Evolutionary conservation across 164 flowering plant species (phyloP), one percentile per base, ranked within the genome.

Genomic region (Magnolia officinalis): DNA sequence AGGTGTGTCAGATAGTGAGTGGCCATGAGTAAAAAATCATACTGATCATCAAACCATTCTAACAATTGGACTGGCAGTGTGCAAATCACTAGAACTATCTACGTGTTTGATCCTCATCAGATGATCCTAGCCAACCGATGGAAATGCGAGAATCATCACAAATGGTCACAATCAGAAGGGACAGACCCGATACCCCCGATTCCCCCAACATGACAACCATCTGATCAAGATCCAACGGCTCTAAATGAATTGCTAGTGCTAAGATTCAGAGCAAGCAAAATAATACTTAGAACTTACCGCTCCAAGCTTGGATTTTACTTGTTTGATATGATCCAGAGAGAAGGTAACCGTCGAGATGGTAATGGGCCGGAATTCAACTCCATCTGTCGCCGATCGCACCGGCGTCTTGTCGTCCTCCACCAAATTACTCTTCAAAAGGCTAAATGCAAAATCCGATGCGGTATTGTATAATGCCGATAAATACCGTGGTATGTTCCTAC

Each of bases 281-380:
- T 59, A 13, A 19, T 37, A 4, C 8, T 18, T 23, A 18, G 21
- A 16, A 51, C 85, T 79, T 87, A 91, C 93, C 86, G 73, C 89
- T 71, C 84, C 83, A 72, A 88, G 84, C 66, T 82, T 86, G 80
- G 55, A 9, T 82, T 87, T 89, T 24, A 89, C 86, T 64, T 84
- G 79, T 69, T 83, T 84, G 77, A 91, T 82, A 3, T 78, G 81
- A 23, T 88, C 88, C 31, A 89, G 82, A 31, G 88, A 80, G 65
- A 91, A 85, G 2, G 83, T 45, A 1, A 83, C 50, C 2, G 91
- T 83, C 10, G 86, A 66, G 8, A 86, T 80, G 1, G 31, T 45
- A 23, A 86, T 66, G 0, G 90, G 92, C 23, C 50, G 74, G 67
- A 82, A 81, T 72, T 85, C 87, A 2, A 86, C 82, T 1, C 83